Evolutionary conservation across 257 asterid genomes (phyloP).

Genomic region (Verbena officinalis): DNA sequence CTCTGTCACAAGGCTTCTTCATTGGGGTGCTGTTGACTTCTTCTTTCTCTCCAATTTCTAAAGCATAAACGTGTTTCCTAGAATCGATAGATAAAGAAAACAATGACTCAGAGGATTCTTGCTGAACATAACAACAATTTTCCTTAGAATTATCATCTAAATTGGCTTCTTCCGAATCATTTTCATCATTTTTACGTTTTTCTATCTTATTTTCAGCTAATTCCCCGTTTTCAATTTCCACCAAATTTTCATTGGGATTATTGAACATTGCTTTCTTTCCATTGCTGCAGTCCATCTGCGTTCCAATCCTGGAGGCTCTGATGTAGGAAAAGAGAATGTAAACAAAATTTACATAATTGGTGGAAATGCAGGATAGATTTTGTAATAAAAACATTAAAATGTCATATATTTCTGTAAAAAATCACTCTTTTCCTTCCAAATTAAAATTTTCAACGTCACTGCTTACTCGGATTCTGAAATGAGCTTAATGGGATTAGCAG

Average conservation of each 20-base stretch:
- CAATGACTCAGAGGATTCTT: constrained; percentile 52
- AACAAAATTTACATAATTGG: not conserved
- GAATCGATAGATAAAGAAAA: constrained; percentile 63
- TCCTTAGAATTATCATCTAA: not conserved
- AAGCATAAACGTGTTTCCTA: constrained; percentile 31
- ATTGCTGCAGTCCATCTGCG: constrained; percentile 12
- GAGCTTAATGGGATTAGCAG: constrained; percentile 8
- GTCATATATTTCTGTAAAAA: too few species aligned
- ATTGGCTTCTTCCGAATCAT: not conserved
- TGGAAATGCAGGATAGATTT: not conserved
- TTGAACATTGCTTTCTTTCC: constrained; percentile 15
- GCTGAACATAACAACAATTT: not conserved
- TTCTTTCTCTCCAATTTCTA: constrained; percentile 40
- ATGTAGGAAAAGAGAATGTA: not conserved
- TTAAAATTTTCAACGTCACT: not conserved
- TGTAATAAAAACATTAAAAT: too few species aligned
- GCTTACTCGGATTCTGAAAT: constrained; percentile 40
- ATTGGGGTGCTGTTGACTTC: constrained; percentile 49
- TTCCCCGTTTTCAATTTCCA: constrained; percentile 6
- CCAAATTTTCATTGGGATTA: constrained; percentile 3
- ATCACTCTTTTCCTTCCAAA: too few species aligned
- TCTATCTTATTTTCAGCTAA: not conserved
- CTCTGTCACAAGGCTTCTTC: constrained; percentile 26
- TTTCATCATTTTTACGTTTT: not conserved
- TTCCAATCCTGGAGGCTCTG: constrained; percentile 20